Conservation (phyloP, 2,329 filamentous ascomycete genomes). For the Pyrenochaeta sp. region DNA sequence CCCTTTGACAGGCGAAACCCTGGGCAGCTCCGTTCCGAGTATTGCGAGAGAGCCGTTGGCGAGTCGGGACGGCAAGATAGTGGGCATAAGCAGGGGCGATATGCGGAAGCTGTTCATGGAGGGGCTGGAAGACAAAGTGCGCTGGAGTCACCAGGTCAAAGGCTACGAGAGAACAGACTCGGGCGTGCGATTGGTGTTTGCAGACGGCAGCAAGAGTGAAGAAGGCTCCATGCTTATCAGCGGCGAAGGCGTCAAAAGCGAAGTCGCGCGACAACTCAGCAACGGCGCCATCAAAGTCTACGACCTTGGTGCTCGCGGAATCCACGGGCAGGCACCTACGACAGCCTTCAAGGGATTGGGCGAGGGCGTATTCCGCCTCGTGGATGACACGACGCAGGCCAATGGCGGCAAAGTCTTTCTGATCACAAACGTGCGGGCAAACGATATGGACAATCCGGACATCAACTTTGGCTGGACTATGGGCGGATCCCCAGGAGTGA, state of each 20-base stretch:
- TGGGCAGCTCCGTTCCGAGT: conserved; percentile 29
- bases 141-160: conserved; percentile 65
- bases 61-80: conserved; percentile 65
- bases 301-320: conserved; percentile 69
- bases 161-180: conserved; percentile 65
- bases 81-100: conserved; percentile 69
- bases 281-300: conserved; percentile 67
- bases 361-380: conserved; percentile 68
- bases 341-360: conserved; percentile 68
- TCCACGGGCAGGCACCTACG: conserved; percentile 71
- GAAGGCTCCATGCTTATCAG: conserved; percentile 68
- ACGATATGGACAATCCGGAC: conserved; percentile 66
- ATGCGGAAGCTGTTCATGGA: conserved; percentile 68
- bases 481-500: conserved; percentile 65
- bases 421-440: conserved; percentile 70
- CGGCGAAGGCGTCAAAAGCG: conserved; percentile 70
- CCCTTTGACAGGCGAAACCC: conserved; percentile 61
- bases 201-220: conserved; percentile 66
- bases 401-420: conserved; percentile 59
- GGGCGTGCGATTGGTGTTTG: conserved; percentile 67
- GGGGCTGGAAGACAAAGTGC: conserved; percentile 63
- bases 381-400: conserved; percentile 57
- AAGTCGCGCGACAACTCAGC: conserved; percentile 67
- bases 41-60: conserved; percentile 46
- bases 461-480: conserved; percentile 71